phyloP scores from a whole-genome alignment of 129 eudicot genomes.

The Mikania micrantha region DNA sequence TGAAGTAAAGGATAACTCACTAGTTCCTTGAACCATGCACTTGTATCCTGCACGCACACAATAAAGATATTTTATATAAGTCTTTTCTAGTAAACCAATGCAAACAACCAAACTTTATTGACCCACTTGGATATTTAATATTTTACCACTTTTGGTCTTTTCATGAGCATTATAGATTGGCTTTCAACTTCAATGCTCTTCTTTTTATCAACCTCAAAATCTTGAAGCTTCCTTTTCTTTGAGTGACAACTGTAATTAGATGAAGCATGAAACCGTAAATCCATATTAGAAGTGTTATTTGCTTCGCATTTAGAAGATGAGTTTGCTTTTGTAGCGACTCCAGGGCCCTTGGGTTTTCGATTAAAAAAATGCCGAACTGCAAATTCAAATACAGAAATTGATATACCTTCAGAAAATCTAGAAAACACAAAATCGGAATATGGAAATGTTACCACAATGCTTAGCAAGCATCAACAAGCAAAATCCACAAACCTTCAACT shows the following conservation, averaged over 20 bases:
- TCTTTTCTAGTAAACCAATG: not conserved
- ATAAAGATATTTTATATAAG: not conserved
- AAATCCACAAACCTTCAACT: slow-evolving; percentile 33
- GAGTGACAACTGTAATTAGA: not conserved
- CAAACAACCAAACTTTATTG: not conserved
- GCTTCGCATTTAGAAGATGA: slow-evolving; percentile 6
- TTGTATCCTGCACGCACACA: slow-evolving; percentile 45
- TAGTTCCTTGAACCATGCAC: slow-evolving; percentile 48
- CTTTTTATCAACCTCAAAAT: not conserved
- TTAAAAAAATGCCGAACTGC: slow-evolving; percentile 47
- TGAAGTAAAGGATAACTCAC: slow-evolving; percentile 32
- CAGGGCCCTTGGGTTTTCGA: slow-evolving; percentile 10
- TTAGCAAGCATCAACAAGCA: not conserved
- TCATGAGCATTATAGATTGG: slow-evolving; percentile 12
- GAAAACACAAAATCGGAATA: not conserved
- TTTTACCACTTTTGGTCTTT: slow-evolving; percentile 32
- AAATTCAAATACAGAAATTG: not conserved
- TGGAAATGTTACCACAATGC: not conserved
- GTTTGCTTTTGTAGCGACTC: not conserved
- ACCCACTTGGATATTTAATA: slow-evolving; percentile 1
- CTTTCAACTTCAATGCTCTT: slow-evolving; percentile 8
- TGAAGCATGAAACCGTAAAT: not conserved
- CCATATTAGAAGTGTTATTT: not conserved
- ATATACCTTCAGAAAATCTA: not conserved
- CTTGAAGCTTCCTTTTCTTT: slow-evolving; percentile 40